Conservation (phyloP, 2,329 filamentous ascomycete genomes). For the Fusarium scirpi region DNA sequence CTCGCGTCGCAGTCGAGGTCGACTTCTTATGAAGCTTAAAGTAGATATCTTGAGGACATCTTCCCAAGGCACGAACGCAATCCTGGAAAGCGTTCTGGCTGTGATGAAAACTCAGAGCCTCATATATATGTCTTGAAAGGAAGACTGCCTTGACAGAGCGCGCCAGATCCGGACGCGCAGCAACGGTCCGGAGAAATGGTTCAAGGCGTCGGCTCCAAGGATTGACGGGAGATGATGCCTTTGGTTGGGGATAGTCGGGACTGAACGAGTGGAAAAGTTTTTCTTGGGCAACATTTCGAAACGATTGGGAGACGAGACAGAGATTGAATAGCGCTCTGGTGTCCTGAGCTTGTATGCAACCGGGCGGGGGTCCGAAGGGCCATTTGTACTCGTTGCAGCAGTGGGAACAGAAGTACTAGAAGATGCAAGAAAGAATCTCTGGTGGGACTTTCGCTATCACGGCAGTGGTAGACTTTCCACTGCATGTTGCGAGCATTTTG, state of each 20-base stretch:
- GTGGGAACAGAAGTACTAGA: not conserved
- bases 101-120: accelerated
- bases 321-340: not conserved
- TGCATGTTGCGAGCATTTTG: not conserved
- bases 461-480: not conserved
- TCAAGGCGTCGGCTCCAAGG: not conserved
- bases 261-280: not conserved
- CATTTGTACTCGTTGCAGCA: not conserved
- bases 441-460: not conserved
- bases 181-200: not conserved
- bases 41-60: not conserved
- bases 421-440: not conserved
- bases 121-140: accelerated
- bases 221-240: accelerated
- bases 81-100: not conserved
- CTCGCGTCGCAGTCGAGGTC: not conserved
- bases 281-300: not conserved
- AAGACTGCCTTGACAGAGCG: not conserved
- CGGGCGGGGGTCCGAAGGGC: not conserved
- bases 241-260: too few relatives aligned
- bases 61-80: not conserved
- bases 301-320: not conserved
- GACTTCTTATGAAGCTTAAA: accelerated
- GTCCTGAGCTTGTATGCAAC: not conserved
- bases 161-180: not conserved